Evolutionary conservation across 2,329 filamentous ascomycete species (phyloP).

Genomic region (Fusarium virguliforme): DNA sequence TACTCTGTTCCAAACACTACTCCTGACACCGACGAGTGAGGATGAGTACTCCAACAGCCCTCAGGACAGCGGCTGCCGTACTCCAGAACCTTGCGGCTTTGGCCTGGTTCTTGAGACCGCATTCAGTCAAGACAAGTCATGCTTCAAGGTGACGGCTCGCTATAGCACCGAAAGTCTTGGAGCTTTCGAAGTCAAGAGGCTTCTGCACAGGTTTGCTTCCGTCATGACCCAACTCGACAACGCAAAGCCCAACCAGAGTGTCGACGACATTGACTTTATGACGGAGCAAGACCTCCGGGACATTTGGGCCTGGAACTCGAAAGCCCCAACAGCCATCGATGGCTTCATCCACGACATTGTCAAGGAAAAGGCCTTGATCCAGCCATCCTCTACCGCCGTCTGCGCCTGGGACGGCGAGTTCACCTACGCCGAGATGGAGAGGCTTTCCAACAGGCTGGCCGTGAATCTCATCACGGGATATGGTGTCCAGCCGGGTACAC

Average conservation of each 20-base stretch:
- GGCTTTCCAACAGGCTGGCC: slow-evolving; percentile 21
- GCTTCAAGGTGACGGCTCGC: not conserved
- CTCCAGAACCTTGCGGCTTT: not conserved
- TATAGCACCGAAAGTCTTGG: not conserved
- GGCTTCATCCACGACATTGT: slow-evolving; percentile 17
- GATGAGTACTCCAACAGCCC: not conserved
- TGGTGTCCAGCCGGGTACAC: slow-evolving; percentile 10
- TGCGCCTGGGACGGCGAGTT: slow-evolving; percentile 25
- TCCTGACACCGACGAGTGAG: not conserved
- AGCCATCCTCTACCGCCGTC: slow-evolving; percentile 21
- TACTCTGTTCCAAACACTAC: not conserved
- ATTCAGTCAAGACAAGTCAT: not conserved
- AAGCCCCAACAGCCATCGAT: not conserved
- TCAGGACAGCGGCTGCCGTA: not conserved
- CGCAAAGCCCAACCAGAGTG: not conserved
- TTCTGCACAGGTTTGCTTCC: not conserved
- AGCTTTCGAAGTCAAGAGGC: not conserved
- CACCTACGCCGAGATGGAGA: slow-evolving; percentile 21
- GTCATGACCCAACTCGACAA: not conserved
- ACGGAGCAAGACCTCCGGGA: not conserved
- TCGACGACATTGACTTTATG: not conserved
- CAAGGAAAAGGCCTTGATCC: slow-evolving; percentile 15
- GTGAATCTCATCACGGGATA: slow-evolving; percentile 17
- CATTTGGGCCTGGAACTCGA: slow-evolving; percentile 4
- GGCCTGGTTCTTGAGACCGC: not conserved